Conservation (phyloP, 2,329 filamentous ascomycete species). For the Phialophora verrucosa region DNA sequence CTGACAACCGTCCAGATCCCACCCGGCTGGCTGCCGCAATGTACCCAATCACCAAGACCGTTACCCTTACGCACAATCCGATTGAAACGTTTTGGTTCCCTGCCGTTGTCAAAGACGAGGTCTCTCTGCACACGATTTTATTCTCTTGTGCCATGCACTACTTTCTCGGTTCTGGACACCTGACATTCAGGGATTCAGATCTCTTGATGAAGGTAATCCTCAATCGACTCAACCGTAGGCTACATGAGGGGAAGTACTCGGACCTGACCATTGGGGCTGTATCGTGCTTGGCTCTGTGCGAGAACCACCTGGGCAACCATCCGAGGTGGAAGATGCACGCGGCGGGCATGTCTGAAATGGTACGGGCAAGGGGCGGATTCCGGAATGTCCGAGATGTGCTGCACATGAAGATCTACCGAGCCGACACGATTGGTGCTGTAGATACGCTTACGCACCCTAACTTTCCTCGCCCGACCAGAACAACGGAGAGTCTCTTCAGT, state of each 20-base stretch:
- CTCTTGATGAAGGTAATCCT: conserved; percentile 33
- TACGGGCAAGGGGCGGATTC: conserved; percentile 31
- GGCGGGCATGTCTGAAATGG: conserved; percentile 35
- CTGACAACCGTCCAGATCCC: conserved; percentile 18
- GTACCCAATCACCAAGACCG: conserved; percentile 27
- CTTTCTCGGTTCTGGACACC: not conserved
- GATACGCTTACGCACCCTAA: conserved; percentile 29
- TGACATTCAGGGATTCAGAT: conserved; percentile 22
- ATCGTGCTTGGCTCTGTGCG: conserved; percentile 32
- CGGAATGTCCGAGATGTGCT: conserved; percentile 18
- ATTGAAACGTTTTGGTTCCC: conserved; percentile 32
- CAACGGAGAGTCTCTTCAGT: conserved; percentile 13
- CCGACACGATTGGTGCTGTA: conserved; percentile 33
- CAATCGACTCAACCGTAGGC: conserved; percentile 29
- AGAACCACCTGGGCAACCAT: conserved; percentile 31
- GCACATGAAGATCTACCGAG: conserved; percentile 34
- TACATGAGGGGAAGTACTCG: conserved; percentile 25
- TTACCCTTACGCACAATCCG: conserved; percentile 25
- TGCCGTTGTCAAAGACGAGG: conserved; percentile 29
- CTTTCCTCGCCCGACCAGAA: conserved; percentile 23
- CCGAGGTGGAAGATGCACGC: conserved; percentile 31
- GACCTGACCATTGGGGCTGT: conserved; percentile 35
- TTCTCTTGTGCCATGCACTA: conserved; percentile 34
- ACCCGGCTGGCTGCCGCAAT: conserved; percentile 27
- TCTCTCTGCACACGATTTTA: conserved; percentile 30